A percentile compares a stretch with the other conserved stretches of the same genome.
Conservation (phyloP, 2,329 filamentous ascomycete genomes). For the Trichoderma simmonsii region DNA sequence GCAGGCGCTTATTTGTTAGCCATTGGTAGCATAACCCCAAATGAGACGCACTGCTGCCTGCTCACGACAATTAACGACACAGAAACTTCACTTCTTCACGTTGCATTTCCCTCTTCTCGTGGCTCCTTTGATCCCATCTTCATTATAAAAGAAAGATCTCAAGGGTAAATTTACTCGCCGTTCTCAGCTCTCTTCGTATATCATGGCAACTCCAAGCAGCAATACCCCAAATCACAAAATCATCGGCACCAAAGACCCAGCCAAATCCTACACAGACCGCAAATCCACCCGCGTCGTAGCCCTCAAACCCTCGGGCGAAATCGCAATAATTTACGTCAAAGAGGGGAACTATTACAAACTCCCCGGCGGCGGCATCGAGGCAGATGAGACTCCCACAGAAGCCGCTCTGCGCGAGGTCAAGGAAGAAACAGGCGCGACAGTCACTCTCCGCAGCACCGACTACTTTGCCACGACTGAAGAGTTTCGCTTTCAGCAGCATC, state of each 20-base stretch:
- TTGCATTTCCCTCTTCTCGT: neutral
- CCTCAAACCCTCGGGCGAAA: neutral
- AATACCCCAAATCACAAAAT: neutral
- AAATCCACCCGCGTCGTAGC: slow-evolving; percentile 17
- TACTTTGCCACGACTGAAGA: slow-evolving; percentile 19
- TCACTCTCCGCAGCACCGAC: neutral
- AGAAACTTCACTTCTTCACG: neutral
- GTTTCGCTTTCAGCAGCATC: slow-evolving; percentile 19
- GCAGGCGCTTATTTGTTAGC: neutral
- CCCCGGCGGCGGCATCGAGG: slow-evolving; percentile 20
- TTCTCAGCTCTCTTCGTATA: neutral
- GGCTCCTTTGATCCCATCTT: neutral
- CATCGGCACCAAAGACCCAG: slow-evolving; percentile 8
- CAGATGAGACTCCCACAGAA: neutral
- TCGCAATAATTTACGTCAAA: slow-evolving; percentile 16
- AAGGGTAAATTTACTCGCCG: neutral
- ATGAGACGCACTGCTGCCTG: neutral
- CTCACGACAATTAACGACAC: neutral
- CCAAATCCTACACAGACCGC: slow-evolving; percentile 6
- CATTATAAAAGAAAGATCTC: neutral
- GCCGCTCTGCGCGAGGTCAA: slow-evolving; percentile 15
- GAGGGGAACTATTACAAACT: slow-evolving; percentile 20
- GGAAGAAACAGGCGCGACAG: slow-evolving; percentile 16
- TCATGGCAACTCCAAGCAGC: neutral
- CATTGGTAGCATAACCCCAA: too few relatives aligned